phyloP scores from a whole-genome alignment of 202 grass and related monocot genomes.

The Bolboschoenoplectus hybrid region DNA sequence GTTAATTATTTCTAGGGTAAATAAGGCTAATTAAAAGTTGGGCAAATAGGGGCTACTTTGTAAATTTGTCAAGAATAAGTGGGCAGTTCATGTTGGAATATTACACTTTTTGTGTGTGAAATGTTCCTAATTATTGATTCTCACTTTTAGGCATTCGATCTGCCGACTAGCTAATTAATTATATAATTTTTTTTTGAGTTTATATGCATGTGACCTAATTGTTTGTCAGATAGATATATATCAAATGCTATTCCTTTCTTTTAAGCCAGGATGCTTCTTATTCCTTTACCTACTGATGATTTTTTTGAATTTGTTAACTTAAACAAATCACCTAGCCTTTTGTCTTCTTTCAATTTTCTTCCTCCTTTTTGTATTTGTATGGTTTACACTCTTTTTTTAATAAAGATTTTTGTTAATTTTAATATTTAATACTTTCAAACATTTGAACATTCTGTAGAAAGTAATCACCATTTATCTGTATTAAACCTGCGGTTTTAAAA shows the following conservation, averaged over 20 bases:
- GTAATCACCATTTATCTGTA: too few relatives aligned
- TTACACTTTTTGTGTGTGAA: not conserved
- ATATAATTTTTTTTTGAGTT: not conserved
- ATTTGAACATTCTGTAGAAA: too few relatives aligned
- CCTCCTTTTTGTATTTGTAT: not conserved
- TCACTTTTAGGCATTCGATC: slow-evolving; percentile 1
- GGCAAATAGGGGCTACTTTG: not conserved
- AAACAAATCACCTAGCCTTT: not conserved
- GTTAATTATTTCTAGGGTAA: not conserved
- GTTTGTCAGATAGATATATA: slow-evolving; percentile 8
- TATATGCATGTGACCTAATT: slow-evolving; percentile 19
- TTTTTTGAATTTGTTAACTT: not conserved
- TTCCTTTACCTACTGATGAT: not conserved
- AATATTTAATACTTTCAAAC: too few relatives aligned
- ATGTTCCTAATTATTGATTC: slow-evolving; percentile 13
- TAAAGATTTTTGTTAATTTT: not conserved
- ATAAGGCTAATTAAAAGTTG: not conserved
- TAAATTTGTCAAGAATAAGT: slow-evolving; percentile 19
- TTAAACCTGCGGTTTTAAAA: too few relatives aligned
- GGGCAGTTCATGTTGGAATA: not conserved
- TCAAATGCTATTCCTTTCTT: slow-evolving; percentile 9
- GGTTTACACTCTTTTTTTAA: not conserved
- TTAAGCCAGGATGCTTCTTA: not conserved
- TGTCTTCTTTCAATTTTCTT: not conserved
- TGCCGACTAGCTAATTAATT: not conserved